Conservation (phyloP, 768 basidiomycete genomes). For the Leccinum olivaceopallidum region DNA sequence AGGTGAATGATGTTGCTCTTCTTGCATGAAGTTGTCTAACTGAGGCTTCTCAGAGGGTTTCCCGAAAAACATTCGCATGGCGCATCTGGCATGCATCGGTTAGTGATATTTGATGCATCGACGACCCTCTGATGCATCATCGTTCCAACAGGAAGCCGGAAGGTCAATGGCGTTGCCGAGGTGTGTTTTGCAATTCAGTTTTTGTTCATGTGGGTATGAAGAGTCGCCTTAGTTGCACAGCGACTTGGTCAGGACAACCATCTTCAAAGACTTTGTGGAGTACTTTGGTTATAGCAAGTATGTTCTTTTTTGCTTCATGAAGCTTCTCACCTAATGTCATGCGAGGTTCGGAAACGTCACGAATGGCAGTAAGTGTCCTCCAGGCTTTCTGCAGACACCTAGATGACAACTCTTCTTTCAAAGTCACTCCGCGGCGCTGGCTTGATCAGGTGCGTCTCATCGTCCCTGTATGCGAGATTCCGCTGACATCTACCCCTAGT, state of each 20-base stretch:
- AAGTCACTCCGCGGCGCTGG: constrained; percentile 92
- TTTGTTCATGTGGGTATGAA: not conserved
- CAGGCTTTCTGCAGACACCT: not conserved
- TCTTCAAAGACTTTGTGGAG: constrained; percentile 91
- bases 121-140: not conserved
- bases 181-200: constrained; percentile 32
- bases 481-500: constrained; percentile 37
- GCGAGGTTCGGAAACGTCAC: constrained; percentile 83
- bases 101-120: constrained; percentile 8
- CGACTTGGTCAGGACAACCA: constrained; percentile 81
- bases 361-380: constrained; percentile 72
- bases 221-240: constrained; percentile 66
- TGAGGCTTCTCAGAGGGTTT: constrained; percentile 58
- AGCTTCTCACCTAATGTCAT: constrained; percentile 17
- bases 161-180: constrained; percentile 96
- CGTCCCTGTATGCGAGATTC: not conserved
- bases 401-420: not conserved
- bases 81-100: constrained; percentile 87
- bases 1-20: constrained; percentile 42
- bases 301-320: not conserved
- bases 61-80: constrained; percentile 89
- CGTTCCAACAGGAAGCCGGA: constrained; percentile 56
- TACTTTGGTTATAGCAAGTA: constrained; percentile 85
- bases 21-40: not conserved
- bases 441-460: constrained; percentile 62